Evolutionary conservation across 202 grass and related monocot species (phyloP), one percentile per base, ranked within the genome.

Genomic region (Bolboschoenoplectus hybrid): DNA sequence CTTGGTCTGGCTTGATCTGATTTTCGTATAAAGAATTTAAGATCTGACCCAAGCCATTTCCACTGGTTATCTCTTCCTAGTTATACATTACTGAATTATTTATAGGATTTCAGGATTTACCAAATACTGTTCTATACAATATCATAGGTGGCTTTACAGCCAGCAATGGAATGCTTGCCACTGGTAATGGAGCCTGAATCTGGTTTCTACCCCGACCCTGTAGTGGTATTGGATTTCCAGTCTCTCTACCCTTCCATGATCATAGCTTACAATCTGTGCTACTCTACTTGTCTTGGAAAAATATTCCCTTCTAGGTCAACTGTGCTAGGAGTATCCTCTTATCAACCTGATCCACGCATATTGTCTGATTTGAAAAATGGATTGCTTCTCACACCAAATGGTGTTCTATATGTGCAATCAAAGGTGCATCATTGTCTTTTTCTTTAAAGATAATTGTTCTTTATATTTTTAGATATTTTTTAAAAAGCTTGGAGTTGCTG

Each of bases 141-240:
- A 86, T 88, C 80, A 69, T 89, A 98, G 95, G 95, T 98, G 72
- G 95, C 93, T 85, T 90, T 85, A 84, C 95, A 98, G 85, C 95
- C 95, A 92, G 95, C 93, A 85, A 98, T 98, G 95, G 93, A 98
- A 65, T 98, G 95, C 81, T 86, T 95, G 88, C 95, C 95, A 9
- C 93, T 98, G 81, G 95, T 98, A 85, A 98, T 98, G 93, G 95
- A 98, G 84, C 95, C 95, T 84, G 95, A 98, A 89, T 98, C 93
- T 16, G 90, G 87, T 81, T 98, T 98, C 90, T 98, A 95, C 87
- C 62, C 90, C n/a, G 95, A 98, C 34, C 95, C 95, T 81, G 91
- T 98, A 87, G 87, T 98, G 88, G 90, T 98, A 58, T 85, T 98
- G 90, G 93, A 98, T 89, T 98, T 98, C 78, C 95, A 98, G 84